Base-by-base conservation (phyloP, 2,329 filamentous ascomycete genomes). In the Keithomyces neogunnii region DNA sequence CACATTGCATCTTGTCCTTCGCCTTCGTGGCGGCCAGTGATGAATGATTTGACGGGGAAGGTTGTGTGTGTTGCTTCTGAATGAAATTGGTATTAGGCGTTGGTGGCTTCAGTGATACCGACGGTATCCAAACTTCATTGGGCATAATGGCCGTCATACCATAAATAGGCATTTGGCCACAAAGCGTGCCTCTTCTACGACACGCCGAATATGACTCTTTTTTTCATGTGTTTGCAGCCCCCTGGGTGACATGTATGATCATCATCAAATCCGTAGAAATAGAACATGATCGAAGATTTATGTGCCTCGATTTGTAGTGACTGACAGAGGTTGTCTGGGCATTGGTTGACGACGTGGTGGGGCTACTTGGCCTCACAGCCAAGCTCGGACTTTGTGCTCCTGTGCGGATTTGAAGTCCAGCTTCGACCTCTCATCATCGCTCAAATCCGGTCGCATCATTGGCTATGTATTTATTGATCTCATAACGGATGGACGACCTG, bases 1-100 rank as follows among this genome's bases (percentile, higher is more conserved):
- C 0, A 95, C 89, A 3, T 84, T 95, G 8, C 89, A 95, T 66
- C 74, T 95, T 49, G 89, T 93, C 54, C 86, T 95, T 48, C 88
- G 89, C 73, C 88, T 95, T n/a, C 89, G 89, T 73, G 89, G 89
- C 74, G 89, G 89, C 79, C 66, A 68, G 62, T 69, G 65, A 43
- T 33, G 19, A 19, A 19, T 29, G 33, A 43, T 49, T 33, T 9
- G 8, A 32, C 13, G 45, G 35, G 8, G 33, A 47, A 4, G 44
- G 30, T 47, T 44, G 29, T 9, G 30, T 44, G 40, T 32, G 33
- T 26, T 38, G 33, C 33, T 35, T 33, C 45, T 29, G 32, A 9
- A 47, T 39, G 45, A 33, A 36, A 47, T 32, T 33, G 45, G 45
- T 13, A 35, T 47, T 38, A 35, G 45, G 45, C 44, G 45, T 51